Evolutionary conservation across 2,329 filamentous ascomycete genomes (phyloP), one percentile per base, ranked within the genome.

Genomic region (Akanthomyces lecanii): DNA sequence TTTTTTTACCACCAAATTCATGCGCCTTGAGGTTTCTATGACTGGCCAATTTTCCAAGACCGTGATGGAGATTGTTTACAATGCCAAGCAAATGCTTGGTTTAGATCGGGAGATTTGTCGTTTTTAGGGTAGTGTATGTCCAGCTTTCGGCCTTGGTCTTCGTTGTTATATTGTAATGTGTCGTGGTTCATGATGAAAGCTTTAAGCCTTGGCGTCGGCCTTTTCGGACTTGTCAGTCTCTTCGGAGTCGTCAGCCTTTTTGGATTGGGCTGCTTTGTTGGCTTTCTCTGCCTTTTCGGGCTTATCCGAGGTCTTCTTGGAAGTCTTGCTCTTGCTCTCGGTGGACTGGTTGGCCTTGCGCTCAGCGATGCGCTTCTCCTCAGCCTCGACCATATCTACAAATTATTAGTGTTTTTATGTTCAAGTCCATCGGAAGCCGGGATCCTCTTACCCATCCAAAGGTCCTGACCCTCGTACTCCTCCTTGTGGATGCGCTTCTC

Each of bases 401-500:
- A 18, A 5, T 8, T 21, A 56, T 64, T 21, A 64, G 62, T 12
- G 5, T 21, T 16, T n/a, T 11, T 23, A 10, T 30, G 1, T 30
- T 28, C 21, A 23, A 2, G 16, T n/a, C n/a, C 38, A 10, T 3
- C 2, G 21, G 16, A 28, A 28, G 18, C 4, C 14, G 5, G 40
- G n/a, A 5, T 4, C 18, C 10, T 67, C 86, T 73, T 77, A 90
- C 88, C 89, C 81, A 86, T 95, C 95, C 95, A 99, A 71, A 97
- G 83, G 76, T 98, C 93, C 79, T 96, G 91, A 51, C 92, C 91
- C 73, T 88, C 84, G 75, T 96, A 95, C 66, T 90, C 83, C 81
- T 96, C 91, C 78, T 92, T 90, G 75, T 96, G 91, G 61, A 95
- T 85, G 78, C 82, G 87, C 86, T 93, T 94, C 84, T 96, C 91